These are phyloP conservation scores for Spongiforma sp. DNA, from an alignment of 1,284 basidiomycete species.

Conservation along the genomic window DNA sequence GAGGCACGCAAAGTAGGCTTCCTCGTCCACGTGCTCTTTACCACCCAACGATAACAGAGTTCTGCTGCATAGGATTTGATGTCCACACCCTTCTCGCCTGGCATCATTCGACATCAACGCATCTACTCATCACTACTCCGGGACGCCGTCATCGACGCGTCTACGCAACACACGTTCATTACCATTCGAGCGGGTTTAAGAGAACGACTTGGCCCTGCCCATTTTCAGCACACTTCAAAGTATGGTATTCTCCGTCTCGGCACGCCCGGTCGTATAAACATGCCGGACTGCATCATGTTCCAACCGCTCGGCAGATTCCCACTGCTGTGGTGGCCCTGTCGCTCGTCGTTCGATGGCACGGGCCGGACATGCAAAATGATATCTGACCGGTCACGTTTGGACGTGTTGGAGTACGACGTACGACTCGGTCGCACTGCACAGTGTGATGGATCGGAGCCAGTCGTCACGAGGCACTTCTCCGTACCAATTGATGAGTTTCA, in stretches of 20 bases:
- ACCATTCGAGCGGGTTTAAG: constrained; percentile 11
- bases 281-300: constrained; percentile 5
- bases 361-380: constrained; percentile 4
- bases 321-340: constrained; percentile 3
- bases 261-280: neutral
- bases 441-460: neutral
- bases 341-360: constrained; percentile 20
- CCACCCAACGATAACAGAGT: neutral
- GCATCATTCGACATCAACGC: constrained; percentile 25
- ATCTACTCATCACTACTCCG: constrained; percentile 22
- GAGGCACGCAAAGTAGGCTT: constrained; percentile 2
- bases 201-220: constrained; percentile 3
- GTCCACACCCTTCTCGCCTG: neutral
- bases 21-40: neutral
- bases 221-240: neutral
- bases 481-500: constrained; percentile 5
- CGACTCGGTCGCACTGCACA: too few species aligned
- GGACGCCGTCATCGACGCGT: constrained; percentile 15
- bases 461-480: constrained; percentile 5
- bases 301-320: neutral
- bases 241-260: constrained; percentile 16
- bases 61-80: neutral
- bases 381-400: neutral
- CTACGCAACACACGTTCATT: constrained; percentile 17
- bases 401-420: constrained; percentile 22